Percentiles rank a stretch among this genome's conserved stretches.
Conservation (phyloP, 495 filamentous ascomycete genomes). For the Aspergillus taichungensis region DNA sequence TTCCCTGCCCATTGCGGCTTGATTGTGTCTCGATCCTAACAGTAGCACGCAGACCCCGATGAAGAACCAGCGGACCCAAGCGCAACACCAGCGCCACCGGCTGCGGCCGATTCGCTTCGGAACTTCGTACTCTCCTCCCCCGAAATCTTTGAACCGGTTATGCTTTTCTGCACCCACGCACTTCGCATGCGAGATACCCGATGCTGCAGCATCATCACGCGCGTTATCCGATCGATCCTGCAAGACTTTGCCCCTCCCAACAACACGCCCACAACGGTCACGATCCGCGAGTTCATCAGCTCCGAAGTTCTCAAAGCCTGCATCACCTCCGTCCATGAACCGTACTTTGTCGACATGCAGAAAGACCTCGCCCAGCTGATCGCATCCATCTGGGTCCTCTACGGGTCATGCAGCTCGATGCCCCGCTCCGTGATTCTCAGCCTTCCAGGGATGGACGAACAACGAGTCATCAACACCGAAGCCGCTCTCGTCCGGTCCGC, state of each 20-base stretch:
- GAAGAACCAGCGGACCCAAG: slow-evolving; percentile 34
- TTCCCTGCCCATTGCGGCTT: background rate
- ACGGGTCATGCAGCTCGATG: slow-evolving; percentile 50
- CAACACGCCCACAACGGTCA: slow-evolving; percentile 46
- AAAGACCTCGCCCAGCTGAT: slow-evolving; percentile 87
- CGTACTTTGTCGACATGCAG: slow-evolving; percentile 94
- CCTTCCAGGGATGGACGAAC: slow-evolving; percentile 47
- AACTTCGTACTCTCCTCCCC: slow-evolving; percentile 75
- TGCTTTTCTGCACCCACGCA: slow-evolving; percentile 85
- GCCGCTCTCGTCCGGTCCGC: slow-evolving; percentile 50
- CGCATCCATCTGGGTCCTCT: slow-evolving; percentile 70
- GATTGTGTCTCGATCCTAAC: slow-evolving; percentile 7
- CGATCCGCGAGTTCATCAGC: slow-evolving; percentile 85
- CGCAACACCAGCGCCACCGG: slow-evolving; percentile 24
- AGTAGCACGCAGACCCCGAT: slow-evolving; percentile 27
- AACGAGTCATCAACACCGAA: slow-evolving; percentile 38
- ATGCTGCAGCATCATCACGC: slow-evolving; percentile 75
- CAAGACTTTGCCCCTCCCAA: slow-evolving; percentile 58
- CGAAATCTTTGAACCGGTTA: slow-evolving; percentile 72
- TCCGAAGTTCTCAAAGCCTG: slow-evolving; percentile 74
- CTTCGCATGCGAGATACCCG: slow-evolving; percentile 86
- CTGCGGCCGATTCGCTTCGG: slow-evolving; percentile 46
- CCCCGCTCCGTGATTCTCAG: slow-evolving; percentile 46
- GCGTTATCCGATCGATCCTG: slow-evolving; percentile 74
- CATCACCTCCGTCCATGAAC: slow-evolving; percentile 82